These are phyloP conservation scores for Arachis monticola DNA, from an alignment of 331 rosid species.

Conservation along the genomic window DNA sequence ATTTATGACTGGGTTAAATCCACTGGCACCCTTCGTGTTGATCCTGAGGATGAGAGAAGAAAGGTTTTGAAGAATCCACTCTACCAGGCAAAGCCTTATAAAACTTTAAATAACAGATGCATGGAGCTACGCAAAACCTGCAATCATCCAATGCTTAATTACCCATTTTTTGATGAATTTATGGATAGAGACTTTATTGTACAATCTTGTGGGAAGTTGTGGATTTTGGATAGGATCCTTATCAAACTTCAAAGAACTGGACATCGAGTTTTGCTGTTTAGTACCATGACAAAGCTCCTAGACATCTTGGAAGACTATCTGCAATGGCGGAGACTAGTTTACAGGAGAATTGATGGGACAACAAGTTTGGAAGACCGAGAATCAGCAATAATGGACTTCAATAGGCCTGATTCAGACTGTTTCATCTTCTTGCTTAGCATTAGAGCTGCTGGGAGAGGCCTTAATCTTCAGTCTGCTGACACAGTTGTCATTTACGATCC, in stretches of 20 bases:
- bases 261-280: conserved; percentile 92
- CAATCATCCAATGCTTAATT: conserved; percentile 94
- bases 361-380: conserved; percentile 98
- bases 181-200: conserved; percentile 81
- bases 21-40: conserved; percentile 96
- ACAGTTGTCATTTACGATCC: conserved; percentile 97
- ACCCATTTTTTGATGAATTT: conserved; percentile 73
- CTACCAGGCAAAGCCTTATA: conserved; percentile 81
- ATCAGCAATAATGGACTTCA: conserved; percentile 94
- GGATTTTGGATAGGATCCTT: conserved; percentile 95
- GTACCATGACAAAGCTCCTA: conserved; percentile 96
- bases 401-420: conserved; percentile 73
- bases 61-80: conserved; percentile 74
- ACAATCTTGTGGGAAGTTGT: conserved; percentile 91
- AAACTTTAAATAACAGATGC: conserved; percentile 89
- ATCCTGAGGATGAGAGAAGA: conserved; percentile 84
- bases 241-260: conserved; percentile 93
- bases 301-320: conserved; percentile 93
- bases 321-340: conserved; percentile 88
- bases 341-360: conserved; percentile 95
- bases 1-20: conserved; percentile 96
- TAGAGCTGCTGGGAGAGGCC: conserved; percentile 99
- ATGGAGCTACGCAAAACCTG: conserved; percentile 98
- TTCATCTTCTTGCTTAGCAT: conserved; percentile 98
- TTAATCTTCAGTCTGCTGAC: conserved; percentile 98